Evolutionary conservation across 1,139 yeast species (phyloP).

Genomic region (Geotrichum citri-aurantii): DNA sequence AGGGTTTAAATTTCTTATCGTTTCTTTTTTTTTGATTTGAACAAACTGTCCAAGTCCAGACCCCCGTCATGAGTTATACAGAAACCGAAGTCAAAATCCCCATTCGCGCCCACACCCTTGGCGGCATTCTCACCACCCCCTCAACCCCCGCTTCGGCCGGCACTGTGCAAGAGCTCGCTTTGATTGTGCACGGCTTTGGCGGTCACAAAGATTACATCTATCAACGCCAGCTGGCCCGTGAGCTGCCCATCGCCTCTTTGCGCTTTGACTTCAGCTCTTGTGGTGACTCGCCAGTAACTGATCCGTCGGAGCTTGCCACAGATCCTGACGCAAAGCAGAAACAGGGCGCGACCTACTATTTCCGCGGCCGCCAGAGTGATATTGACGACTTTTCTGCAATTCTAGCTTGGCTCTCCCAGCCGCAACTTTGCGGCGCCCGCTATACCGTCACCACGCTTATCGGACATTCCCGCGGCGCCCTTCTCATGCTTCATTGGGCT

Average conservation of each 20-base stretch:
- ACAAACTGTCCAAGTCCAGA: neutral
- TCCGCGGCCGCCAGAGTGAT: conserved; percentile 12
- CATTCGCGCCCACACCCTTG: neutral
- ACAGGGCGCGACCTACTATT: neutral
- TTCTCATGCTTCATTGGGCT: conserved; percentile 13
- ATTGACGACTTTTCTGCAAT: conserved; percentile 12
- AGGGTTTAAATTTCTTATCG: too few species aligned
- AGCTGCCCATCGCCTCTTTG: conserved; percentile 7
- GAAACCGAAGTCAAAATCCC: conserved; percentile 7
- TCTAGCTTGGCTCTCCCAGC: neutral
- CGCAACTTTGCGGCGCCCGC: neutral
- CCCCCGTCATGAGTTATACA: neutral
- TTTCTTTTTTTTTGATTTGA: neutral
- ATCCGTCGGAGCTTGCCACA: neutral
- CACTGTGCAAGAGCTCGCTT: conserved; percentile 3
- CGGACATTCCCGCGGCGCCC: conserved; percentile 18
- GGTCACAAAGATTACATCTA: conserved; percentile 20
- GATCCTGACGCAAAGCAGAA: neutral
- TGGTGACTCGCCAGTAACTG: conserved; percentile 11
- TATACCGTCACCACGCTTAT: conserved; percentile 2
- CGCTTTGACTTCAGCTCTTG: conserved; percentile 18
- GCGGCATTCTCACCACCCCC: conserved; percentile 7
- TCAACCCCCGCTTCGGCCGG: neutral
- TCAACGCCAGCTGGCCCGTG: conserved; percentile 13
- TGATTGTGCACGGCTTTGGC: conserved; percentile 17